Evolutionary conservation across 257 asterid genomes (phyloP), one percentile per base, ranked within the genome.

Genomic region (Nicotiana tabacum): DNA sequence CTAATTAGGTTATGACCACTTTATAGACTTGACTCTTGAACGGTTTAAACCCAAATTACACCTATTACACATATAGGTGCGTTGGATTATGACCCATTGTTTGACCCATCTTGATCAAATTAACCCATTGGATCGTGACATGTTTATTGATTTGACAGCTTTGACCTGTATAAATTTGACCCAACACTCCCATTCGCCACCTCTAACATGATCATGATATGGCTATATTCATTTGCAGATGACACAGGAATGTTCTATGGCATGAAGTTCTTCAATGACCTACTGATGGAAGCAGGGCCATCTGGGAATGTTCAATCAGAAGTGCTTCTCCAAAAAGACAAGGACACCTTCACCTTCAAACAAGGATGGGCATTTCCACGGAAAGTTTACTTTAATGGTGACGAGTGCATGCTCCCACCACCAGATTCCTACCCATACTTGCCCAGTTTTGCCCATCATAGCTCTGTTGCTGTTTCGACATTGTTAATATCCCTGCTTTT

Each of bases 341-440:
- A 85, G 83, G 81, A 91, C 78, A 91, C 94, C 0, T 95, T 95
- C 81, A 88, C 90, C 21, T 66, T 95, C 70, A 91, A 91, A 77
- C 93, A 95, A 87, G 99, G 98, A 83, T 95, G 99, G 98, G 97
- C 95, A 1, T 95, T 95, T 60, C 99, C 99, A 9, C 89, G 98
- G 82, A 93, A 91, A 87, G 92, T 95, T 1, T 95, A 93, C 80
- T 95, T 93, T 92, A 95, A 95, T 43, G 99, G 99, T 10, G 97
- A 95, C 21, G 97, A 95, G 58, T 95, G 99, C 46, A 90, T 87
- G 92, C 89, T 93, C 53, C 99, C 99, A 4, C 89, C 95, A 57
- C 99, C 98, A 2, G 97, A 93, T 62, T 79, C 97, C 17, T 95
- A 95, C 82, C 98, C 98, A 0, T 89, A 88, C 84, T 91, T 95